Evolutionary conservation across 78 protist species (phyloP).

Genomic region (Paratrimastix pyriformis): DNA sequence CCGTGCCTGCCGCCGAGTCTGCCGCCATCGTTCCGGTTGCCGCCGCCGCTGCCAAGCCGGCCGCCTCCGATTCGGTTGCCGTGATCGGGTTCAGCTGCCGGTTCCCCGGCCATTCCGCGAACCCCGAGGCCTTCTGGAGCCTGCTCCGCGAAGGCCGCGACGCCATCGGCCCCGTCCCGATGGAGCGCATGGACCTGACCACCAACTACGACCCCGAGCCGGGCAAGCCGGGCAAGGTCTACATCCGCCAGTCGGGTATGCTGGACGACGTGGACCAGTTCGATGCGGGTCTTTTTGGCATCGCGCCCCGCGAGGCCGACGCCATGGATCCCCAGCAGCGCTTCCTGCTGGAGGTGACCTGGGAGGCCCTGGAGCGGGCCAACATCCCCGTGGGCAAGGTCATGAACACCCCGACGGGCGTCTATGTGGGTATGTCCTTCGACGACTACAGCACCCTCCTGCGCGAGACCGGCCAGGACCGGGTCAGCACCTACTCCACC

Average conservation of each 20-base stretch:
- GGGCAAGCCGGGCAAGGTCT: no score
- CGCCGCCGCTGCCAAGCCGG: neutral
- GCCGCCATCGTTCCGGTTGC: no score
- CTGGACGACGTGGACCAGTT: neutral
- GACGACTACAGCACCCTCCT: neutral
- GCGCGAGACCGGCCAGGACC: neutral
- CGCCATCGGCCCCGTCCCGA: neutral
- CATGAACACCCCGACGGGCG: neutral
- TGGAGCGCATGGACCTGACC: neutral
- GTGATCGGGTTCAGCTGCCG: neutral
- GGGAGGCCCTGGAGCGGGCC: conserved; percentile 34
- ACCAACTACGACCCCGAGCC: neutral
- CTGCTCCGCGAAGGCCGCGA: neutral
- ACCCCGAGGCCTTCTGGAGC: neutral
- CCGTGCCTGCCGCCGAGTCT: no score
- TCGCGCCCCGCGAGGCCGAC: conserved; percentile 39
- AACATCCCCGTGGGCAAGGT: neutral
- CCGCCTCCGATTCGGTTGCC: neutral
- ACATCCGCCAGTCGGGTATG: no score
- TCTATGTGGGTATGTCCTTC: neutral
- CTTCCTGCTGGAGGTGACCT: conserved; percentile 36
- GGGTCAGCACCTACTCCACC: no score
- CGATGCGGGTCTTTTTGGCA: neutral
- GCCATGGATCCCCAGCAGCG: conserved; percentile 69
- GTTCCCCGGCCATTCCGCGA: neutral